Conservation (phyloP, 208 protist species). For the Trypanosoma melophagium region DNA sequence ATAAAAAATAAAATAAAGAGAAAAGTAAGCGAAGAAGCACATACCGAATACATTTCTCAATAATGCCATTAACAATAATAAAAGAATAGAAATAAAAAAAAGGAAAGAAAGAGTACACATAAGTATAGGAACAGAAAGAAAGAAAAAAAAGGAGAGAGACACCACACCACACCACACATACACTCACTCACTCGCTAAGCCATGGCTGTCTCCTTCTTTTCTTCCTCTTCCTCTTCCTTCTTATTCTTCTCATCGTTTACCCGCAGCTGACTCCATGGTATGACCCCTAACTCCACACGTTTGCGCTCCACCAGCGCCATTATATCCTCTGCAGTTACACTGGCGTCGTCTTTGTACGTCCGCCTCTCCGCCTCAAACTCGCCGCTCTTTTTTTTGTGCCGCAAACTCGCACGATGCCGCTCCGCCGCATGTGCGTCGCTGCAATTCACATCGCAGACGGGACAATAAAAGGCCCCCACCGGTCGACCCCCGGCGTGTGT, state of each 20-base stretch:
- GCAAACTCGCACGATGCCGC: slow-evolving; percentile 54
- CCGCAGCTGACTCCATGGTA: slow-evolving; percentile 50
- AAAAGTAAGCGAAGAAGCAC: too few relatives aligned
- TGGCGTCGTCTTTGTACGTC: slow-evolving; percentile 65
- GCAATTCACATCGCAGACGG: slow-evolving; percentile 63
- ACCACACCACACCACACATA: too few relatives aligned
- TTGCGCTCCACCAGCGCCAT: slow-evolving; percentile 65
- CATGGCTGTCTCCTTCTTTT: background rate
- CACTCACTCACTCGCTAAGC: too few relatives aligned
- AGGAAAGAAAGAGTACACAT: too few relatives aligned
- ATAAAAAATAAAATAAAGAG: too few relatives aligned
- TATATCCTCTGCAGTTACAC: slow-evolving; percentile 74
- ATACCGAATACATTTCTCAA: too few relatives aligned
- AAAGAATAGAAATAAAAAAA: too few relatives aligned
- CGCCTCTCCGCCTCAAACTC: slow-evolving; percentile 54
- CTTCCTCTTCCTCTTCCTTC: background rate
- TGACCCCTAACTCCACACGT: slow-evolving; percentile 45
- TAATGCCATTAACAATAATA: too few relatives aligned
- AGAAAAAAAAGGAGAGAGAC: too few relatives aligned
- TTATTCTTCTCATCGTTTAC: slow-evolving; percentile 10
- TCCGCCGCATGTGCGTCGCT: slow-evolving; percentile 54
- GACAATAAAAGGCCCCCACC: slow-evolving; percentile 59
- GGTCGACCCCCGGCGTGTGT: background rate
- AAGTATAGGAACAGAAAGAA: too few relatives aligned
- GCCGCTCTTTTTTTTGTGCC: slow-evolving; percentile 72